Base-by-base conservation (phyloP, 257 asterid species). In the Nicotiana noctiflora region DNA sequence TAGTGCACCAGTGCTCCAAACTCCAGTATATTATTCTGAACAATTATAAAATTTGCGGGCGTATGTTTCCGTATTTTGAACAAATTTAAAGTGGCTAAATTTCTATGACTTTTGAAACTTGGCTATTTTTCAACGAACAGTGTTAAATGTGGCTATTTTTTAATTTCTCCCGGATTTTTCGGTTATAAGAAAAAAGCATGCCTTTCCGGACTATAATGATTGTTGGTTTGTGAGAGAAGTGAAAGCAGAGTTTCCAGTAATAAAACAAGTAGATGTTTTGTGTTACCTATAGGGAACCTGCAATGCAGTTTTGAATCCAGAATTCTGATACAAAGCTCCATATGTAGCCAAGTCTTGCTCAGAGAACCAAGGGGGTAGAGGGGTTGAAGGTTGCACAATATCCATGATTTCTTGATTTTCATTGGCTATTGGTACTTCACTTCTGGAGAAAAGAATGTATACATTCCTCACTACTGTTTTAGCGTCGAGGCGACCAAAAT, bases 221-320 rank as follows among this genome's bases (percentile, higher is more conserved):
- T 56, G 11, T 5, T 56, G 23, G 12, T 56, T 19, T 56, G 62
- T 56, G 62, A 56, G 62, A 56, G 21, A 18, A 18, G 62, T 17
- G 23, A 56, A 18, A 56, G 62, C 4, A 8, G 23, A 56, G 25
- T 56, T 56, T 18, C 62, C 23, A 2, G 62, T 7, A 72, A 44
- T 8, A 72, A 68, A 46, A 23, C 14, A 72, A 46, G 78, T 0
- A 46, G 37, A 72, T 72, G 14, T 46, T 46, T 46, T 46, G 77
- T 44, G 61, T 7, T 86, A 91, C 94, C 97, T 90, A 60, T 92
- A 92, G 23, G 97, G 97, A 68, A 89, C 90, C 72, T 87, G 82
- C 57, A 89, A 61, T 13, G 93, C 92, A 63, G 93, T 88, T 83
- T 31, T 84, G 80, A 90, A 89, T 61, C 93, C 93, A 40, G 94